These are phyloP conservation scores for Orbilia quercus DNA, from an alignment of 2,329 filamentous ascomycete species.

Conservation along the genomic window DNA sequence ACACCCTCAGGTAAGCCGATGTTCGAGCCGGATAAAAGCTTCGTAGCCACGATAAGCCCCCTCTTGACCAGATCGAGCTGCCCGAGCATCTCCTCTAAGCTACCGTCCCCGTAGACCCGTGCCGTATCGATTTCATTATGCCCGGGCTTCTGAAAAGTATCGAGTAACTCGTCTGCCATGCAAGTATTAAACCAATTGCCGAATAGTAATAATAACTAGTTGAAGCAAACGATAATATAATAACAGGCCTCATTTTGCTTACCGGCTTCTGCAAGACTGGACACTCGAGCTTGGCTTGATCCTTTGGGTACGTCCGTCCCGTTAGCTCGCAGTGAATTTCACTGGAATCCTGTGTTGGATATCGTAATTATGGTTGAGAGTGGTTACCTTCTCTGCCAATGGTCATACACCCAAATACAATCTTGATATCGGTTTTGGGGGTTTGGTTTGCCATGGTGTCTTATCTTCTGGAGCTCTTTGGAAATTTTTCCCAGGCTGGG, in stretches of 20 bases:
- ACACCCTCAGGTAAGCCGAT: conserved; percentile 26
- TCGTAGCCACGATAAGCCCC: conserved; percentile 30
- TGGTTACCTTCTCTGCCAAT: conserved; percentile 24
- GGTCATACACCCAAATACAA: conserved; percentile 37
- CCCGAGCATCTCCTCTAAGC: conserved; percentile 16
- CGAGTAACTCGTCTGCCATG: conserved; percentile 8
- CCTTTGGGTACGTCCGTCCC: too few species aligned
- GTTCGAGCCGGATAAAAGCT: conserved; percentile 17
- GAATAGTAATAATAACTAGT: too few species aligned
- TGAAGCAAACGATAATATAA: too few species aligned
- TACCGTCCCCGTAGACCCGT: conserved; percentile 28
- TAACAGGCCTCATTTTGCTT: neutral
- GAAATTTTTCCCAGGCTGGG: neutral
- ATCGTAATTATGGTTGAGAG: neutral
- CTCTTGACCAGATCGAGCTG: conserved; percentile 9
- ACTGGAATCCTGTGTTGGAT: neutral
- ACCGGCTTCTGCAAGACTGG: conserved; percentile 13
- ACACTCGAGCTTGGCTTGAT: conserved; percentile 19
- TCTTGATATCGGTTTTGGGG: conserved; percentile 12
- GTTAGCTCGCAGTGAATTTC: too few species aligned
- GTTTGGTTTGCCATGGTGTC: conserved; percentile 14
- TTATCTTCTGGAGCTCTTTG: neutral
- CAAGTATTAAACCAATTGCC: neutral
- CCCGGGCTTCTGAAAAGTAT: conserved; percentile 27
- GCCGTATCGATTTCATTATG: conserved; percentile 34